Evolutionary conservation across 768 basidiomycete genomes (phyloP).

Genomic region (Tephrocybe sp.): DNA sequence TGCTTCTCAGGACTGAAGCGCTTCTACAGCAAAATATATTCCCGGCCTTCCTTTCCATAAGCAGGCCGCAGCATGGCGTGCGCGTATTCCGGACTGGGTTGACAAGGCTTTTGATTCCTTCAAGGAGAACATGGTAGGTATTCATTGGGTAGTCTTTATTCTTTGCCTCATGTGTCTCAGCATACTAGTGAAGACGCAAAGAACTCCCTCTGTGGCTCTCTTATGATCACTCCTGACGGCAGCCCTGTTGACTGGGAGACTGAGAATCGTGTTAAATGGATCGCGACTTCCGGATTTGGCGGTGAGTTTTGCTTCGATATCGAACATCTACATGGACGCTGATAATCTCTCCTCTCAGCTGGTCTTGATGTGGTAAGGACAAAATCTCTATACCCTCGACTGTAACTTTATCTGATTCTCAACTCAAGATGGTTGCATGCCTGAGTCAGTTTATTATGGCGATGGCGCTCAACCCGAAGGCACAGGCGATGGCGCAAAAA

Average conservation of each 20-base stretch:
- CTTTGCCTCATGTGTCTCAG: not conserved
- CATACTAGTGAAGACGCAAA: slow-evolving; percentile 17
- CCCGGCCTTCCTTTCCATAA: slow-evolving; percentile 11
- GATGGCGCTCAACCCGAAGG: slow-evolving; percentile 16
- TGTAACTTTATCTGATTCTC: not conserved
- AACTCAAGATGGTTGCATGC: slow-evolving; percentile 13
- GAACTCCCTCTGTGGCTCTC: slow-evolving; percentile 17
- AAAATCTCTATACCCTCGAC: not conserved
- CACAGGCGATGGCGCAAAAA: slow-evolving; percentile 16
- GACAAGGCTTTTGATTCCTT: slow-evolving; percentile 16
- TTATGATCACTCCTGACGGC: slow-evolving; percentile 16
- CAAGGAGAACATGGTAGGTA: slow-evolving; percentile 15
- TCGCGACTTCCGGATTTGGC: slow-evolving; percentile 17
- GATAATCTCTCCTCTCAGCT: slow-evolving; percentile 2
- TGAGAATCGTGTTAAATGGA: slow-evolving; percentile 19
- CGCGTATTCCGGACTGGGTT: slow-evolving; percentile 18
- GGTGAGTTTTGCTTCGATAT: slow-evolving; percentile 2
- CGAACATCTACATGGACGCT: not conserved
- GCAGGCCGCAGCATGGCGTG: slow-evolving; percentile 15
- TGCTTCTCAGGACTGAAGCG: not conserved
- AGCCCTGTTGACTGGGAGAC: slow-evolving; percentile 14
- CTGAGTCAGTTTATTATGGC: slow-evolving; percentile 18
- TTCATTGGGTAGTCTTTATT: not conserved
- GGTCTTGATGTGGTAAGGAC: slow-evolving; percentile 17
- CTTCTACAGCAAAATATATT: slow-evolving; percentile 11